Conservation (phyloP, 148 eudicot species). For the Limonium bicolor region DNA sequence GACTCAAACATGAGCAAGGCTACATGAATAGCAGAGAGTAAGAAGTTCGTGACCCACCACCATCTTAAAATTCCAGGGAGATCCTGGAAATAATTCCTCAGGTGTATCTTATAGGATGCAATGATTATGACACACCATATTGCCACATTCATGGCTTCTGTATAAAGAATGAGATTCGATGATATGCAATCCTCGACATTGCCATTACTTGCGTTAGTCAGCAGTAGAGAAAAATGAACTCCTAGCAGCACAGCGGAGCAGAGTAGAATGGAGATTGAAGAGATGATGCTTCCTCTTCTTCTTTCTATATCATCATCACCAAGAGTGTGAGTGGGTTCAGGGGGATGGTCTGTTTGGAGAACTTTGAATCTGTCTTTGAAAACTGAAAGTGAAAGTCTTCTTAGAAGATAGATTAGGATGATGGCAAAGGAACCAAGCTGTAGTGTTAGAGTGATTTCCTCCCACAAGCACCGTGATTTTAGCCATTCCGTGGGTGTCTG, state of each 20-base stretch:
- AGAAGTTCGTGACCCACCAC: conserved; percentile 75
- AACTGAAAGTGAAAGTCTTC: background rate
- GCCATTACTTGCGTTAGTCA: conserved; percentile 19
- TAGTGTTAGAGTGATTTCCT: background rate
- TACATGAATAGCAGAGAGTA: conserved; percentile 28
- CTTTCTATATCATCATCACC: conserved; percentile 30
- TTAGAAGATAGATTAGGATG: background rate
- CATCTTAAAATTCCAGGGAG: conserved; percentile 51
- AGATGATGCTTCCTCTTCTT: background rate
- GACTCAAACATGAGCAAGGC: conserved; percentile 17
- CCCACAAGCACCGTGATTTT: background rate
- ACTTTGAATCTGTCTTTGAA: conserved; percentile 23
- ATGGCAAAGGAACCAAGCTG: background rate
- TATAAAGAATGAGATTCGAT: conserved; percentile 15
- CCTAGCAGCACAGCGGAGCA: conserved; percentile 42
- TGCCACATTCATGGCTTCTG: conserved; percentile 45
- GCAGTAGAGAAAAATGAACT: conserved; percentile 21
- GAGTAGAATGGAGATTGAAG: conserved; percentile 7
- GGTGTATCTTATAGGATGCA: conserved; percentile 18
- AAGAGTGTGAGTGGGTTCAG: conserved; percentile 12
- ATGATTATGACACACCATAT: conserved; percentile 38
- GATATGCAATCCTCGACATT: conserved; percentile 21
- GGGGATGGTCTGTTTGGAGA: conserved; percentile 14
- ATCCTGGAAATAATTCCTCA: conserved; percentile 7
- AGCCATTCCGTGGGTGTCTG: background rate